Evolutionary conservation across 176 grass and related monocot species (phyloP).

Genomic region (Eragrostis nindensis): DNA sequence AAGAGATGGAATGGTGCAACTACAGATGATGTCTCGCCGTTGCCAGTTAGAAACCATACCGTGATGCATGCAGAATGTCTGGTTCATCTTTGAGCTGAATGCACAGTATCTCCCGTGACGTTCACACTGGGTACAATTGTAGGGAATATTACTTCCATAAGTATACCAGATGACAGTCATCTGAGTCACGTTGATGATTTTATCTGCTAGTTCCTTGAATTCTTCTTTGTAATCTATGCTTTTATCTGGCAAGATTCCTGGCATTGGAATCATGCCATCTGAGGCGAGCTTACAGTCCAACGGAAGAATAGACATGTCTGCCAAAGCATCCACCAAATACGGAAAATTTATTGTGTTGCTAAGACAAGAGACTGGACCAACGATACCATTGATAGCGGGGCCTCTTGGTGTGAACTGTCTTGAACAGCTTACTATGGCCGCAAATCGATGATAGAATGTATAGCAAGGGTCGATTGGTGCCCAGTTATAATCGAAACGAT

Average conservation of each 20-base stretch:
- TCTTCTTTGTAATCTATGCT: too few species aligned
- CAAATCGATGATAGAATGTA: background rate
- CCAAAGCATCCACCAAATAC: constrained; percentile 15
- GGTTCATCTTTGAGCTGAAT: too few species aligned
- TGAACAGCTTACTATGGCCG: background rate
- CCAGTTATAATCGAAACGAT: background rate
- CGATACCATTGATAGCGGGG: background rate
- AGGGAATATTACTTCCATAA: too few species aligned
- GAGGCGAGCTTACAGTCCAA: constrained; percentile 32
- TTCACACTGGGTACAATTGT: background rate
- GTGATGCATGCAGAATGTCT: too few species aligned
- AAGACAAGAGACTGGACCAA: constrained; percentile 43
- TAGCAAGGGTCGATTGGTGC: background rate
- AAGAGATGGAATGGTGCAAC: too few species aligned
- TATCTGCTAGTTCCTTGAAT: background rate
- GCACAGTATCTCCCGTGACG: background rate
- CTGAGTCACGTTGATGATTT: too few species aligned
- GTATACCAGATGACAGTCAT: too few species aligned
- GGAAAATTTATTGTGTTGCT: constrained; percentile 20
- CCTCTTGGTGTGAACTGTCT: background rate
- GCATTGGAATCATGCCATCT: background rate
- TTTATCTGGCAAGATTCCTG: background rate
- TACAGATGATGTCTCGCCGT: too few species aligned
- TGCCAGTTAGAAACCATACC: too few species aligned
- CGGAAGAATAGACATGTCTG: too few species aligned